Evolutionary conservation across 2,329 filamentous ascomycete genomes (phyloP).

Genomic region (Ophiocordyceps camponoti-floridani): DNA sequence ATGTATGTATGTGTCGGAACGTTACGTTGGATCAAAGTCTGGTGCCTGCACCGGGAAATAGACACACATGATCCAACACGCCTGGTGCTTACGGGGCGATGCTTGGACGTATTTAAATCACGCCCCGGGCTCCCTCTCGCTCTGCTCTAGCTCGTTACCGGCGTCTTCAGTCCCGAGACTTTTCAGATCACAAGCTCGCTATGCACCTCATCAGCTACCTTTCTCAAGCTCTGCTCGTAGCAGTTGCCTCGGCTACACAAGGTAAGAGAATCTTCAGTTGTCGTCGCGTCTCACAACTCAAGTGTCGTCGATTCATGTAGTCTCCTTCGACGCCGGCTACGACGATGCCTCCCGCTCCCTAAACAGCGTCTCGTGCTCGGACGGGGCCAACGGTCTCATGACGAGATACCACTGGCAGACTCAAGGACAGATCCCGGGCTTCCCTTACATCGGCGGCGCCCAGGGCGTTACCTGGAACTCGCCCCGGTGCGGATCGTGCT

Average conservation of each 20-base stretch:
- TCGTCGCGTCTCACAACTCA: background rate
- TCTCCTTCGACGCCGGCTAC: background rate
- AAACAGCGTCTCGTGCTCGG: background rate
- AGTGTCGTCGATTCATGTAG: slow-evolving; percentile 9
- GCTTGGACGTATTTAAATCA: no score
- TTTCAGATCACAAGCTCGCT: no score
- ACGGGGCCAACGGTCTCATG: background rate
- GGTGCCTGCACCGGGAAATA: no score
- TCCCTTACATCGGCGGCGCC: background rate
- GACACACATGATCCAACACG: no score
- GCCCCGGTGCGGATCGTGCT: background rate
- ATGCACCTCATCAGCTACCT: no score
- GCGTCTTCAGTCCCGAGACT: no score
- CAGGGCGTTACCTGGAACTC: background rate
- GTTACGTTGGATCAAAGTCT: no score
- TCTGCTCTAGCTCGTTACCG: no score
- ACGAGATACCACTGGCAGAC: background rate
- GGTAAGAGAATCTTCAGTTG: background rate
- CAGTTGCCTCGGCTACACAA: background rate
- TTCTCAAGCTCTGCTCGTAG: no score
- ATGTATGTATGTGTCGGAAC: no score
- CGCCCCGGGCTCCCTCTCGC: no score
- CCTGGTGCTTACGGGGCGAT: no score
- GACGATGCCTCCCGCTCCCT: background rate
- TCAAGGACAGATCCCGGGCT: background rate